Percentiles rank a stretch among this genome's conserved stretches.
Evolutionary conservation across 208 protist species (phyloP).

Genomic region (Leptomonas pyrrhocoris): DNA sequence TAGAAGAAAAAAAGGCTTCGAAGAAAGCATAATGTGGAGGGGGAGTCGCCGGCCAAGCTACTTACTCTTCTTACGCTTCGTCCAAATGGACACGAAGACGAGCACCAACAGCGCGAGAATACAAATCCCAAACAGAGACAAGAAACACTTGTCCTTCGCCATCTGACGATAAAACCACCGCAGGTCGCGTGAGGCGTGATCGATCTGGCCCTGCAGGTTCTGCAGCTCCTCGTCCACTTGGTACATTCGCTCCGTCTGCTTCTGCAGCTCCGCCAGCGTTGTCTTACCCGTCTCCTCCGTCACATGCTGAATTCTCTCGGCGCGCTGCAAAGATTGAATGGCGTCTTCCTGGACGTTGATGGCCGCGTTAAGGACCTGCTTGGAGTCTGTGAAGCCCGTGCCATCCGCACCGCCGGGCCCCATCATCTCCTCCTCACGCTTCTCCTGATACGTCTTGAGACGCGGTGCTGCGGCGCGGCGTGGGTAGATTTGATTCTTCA

Average conservation of each 20-base stretch:
- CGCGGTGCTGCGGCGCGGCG: conserved; percentile 12
- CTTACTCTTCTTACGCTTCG: conserved; percentile 50
- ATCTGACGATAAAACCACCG: conserved; percentile 81
- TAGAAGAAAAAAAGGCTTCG: background rate
- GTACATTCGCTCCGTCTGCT: conserved; percentile 82
- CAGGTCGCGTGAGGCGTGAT: conserved; percentile 73
- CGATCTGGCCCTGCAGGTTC: conserved; percentile 70
- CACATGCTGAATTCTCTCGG: conserved; percentile 68
- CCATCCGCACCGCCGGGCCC: conserved; percentile 62
- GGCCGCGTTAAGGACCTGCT: conserved; percentile 73
- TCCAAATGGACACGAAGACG: conserved; percentile 81
- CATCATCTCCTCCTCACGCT: conserved; percentile 72
- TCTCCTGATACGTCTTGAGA: conserved; percentile 61
- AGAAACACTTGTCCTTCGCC: conserved; percentile 79
- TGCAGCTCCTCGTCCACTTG: conserved; percentile 83
- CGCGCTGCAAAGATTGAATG: conserved; percentile 67
- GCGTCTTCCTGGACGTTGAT: conserved; percentile 81
- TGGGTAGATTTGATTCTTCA: conserved; percentile 78
- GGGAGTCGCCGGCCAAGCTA: background rate
- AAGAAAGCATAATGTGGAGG: no score
- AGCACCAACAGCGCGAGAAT: conserved; percentile 65
- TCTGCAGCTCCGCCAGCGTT: conserved; percentile 59
- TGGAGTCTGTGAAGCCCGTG: conserved; percentile 65
- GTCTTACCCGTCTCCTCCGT: conserved; percentile 78
- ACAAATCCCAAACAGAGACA: conserved; percentile 70